Percentiles rank a stretch among this genome's conserved stretches.
These are phyloP conservation scores for Podospora appendiculata DNA, from an alignment of 495 filamentous ascomycete genomes.

Conservation along the genomic window DNA sequence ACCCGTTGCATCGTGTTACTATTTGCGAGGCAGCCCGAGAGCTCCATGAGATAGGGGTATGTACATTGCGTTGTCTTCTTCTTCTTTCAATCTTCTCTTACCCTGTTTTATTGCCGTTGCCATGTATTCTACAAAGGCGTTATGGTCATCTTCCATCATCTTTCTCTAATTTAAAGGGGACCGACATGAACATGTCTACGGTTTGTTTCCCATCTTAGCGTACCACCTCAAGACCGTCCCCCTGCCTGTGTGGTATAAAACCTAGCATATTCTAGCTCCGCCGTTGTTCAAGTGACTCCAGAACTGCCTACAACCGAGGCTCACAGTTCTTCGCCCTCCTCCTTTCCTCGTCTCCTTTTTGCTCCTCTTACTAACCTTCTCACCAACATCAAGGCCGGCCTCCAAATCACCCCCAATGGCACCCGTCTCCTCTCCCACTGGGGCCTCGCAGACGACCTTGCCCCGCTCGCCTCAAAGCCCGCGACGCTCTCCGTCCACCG, in stretches of 20 bases:
- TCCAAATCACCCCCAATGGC: constrained; percentile 48
- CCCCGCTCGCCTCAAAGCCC: constrained; percentile 43
- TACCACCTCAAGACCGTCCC: no score
- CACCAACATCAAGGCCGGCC: constrained; percentile 34
- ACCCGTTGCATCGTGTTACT: constrained; percentile 41
- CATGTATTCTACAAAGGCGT: no score
- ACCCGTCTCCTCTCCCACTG: constrained; percentile 41
- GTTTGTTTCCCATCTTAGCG: no score
- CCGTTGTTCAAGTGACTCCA: no score
- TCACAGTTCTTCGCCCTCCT: background rate
- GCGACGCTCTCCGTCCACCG: constrained; percentile 49
- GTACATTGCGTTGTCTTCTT: background rate
- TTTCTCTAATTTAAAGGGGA: no score
- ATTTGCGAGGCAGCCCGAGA: constrained; percentile 42
- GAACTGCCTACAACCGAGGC: no score
- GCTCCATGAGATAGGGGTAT: constrained; percentile 36
- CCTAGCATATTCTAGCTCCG: no score
- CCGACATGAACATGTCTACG: no score
- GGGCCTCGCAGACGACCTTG: constrained; percentile 39
- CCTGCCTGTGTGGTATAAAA: no score
- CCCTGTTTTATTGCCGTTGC: background rate
- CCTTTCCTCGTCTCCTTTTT: background rate
- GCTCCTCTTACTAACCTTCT: constrained; percentile 1
- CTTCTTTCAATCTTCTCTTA: constrained; percentile 32
- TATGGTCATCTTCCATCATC: no score